Evolutionary conservation across 2,329 filamentous ascomycete species (phyloP), one percentile per base, ranked within the genome.

Genomic region (Penicillium sp.): DNA sequence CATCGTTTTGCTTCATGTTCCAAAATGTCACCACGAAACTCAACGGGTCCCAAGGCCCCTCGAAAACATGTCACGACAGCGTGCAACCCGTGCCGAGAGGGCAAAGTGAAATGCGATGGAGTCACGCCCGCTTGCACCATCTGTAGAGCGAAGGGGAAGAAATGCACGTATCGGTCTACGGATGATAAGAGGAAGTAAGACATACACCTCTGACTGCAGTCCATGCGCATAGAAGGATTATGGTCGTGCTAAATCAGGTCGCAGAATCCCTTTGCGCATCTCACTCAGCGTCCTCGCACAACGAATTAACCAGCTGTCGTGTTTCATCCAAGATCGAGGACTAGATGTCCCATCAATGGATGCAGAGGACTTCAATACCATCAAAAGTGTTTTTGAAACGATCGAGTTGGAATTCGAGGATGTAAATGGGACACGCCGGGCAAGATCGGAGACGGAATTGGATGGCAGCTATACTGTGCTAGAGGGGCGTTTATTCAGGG

Each of bases 1-100:
- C 23, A 3, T 26, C 23, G 23, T 3, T 26, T 26, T 26, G 23
- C 3, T 26, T 26, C 3, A 3, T 26, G 23, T 26, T 3, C 3
- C 35, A 38, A 4, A 13, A 38, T 38, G 35, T 13, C 35, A 15
- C 9, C 35, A 5, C 35, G 35, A 1, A 11, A 13, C 11, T 38
- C 35, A 38, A 38, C 35, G 13, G 35, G 8, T 5, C 11, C 35
- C 71, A 73, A 56, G 61, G 68, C 70, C 8, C 72, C 71, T 21
- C 73, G 78, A 53, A 80, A 78, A 64, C 77, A 80, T 64, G 76
- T 80, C 64, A 80, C 78, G 1, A 80, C 78, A 2, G 78, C 78
- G 5, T 81, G 78, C 55, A 77, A 79, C 41, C 76, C 77, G 9
- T 81, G 78, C 60, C 75, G 78, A n/a, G 78, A 81, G 64, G 79